Evolutionary conservation across 176 grass and related monocot species (phyloP).

Genomic region (Typha latifolia): DNA sequence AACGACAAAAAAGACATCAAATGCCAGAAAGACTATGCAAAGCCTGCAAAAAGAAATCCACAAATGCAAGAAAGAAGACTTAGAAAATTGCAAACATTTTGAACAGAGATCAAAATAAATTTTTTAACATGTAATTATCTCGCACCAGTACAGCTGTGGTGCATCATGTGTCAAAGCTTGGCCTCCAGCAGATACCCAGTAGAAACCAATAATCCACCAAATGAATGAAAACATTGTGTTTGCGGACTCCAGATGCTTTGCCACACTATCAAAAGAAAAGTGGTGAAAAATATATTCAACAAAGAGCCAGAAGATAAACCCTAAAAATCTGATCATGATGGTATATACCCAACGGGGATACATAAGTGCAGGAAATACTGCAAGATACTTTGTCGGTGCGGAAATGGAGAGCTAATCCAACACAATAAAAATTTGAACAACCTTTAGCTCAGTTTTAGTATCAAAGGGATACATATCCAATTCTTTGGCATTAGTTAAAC

Average conservation of each 20-base stretch:
- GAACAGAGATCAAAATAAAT: conserved; percentile 6
- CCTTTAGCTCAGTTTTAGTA: too few species aligned
- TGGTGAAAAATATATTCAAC: conserved; percentile 9
- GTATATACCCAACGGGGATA: too few species aligned
- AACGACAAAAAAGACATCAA: conserved; percentile 43
- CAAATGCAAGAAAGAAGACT: conserved; percentile 1
- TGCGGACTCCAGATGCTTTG: conserved; percentile 35
- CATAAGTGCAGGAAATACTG: too few species aligned
- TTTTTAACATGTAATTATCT: conserved; percentile 2
- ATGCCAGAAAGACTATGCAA: conserved; percentile 45
- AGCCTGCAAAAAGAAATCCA: conserved; percentile 22
- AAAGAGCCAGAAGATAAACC: background rate
- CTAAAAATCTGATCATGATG: background rate
- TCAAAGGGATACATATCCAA: too few species aligned
- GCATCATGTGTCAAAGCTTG: conserved; percentile 27
- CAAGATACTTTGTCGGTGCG: too few species aligned
- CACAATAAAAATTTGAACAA: too few species aligned
- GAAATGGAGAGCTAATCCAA: too few species aligned
- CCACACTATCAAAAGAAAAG: conserved; percentile 23
- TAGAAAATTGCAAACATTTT: conserved; percentile 1
- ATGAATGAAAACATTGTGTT: conserved; percentile 43
- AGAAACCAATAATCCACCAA: conserved; percentile 53
- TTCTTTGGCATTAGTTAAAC: too few species aligned
- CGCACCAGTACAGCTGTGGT: conserved; percentile 40
- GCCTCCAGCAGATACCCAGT: conserved; percentile 37